These are phyloP conservation scores for Quercus dentata DNA, from an alignment of 306 rosid genomes.

Conservation along the genomic window DNA sequence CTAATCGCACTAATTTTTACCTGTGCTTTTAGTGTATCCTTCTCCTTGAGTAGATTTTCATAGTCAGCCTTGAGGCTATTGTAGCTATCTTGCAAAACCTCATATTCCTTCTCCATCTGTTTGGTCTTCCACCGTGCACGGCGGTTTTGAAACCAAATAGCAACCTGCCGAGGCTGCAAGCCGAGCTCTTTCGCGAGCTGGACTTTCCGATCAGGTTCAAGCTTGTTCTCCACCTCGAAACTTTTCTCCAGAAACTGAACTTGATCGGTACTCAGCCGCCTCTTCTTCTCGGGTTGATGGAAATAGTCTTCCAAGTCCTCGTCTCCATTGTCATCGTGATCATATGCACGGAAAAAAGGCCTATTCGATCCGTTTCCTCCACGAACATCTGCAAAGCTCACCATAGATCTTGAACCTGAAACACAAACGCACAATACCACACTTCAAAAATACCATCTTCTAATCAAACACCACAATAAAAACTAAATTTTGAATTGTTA, in stretches of 20 bases:
- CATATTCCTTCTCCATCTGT: constrained; percentile 80
- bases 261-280: constrained; percentile 57
- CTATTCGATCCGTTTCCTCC: constrained; percentile 41
- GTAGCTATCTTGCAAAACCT: constrained; percentile 42
- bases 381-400: constrained; percentile 64
- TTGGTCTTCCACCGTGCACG: constrained; percentile 83
- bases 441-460: background rate
- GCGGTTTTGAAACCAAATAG: constrained; percentile 97
- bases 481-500: background rate
- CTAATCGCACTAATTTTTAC: constrained; percentile 20
- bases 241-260: constrained; percentile 87
- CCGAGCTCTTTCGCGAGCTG: constrained; percentile 74
- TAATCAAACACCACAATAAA: background rate
- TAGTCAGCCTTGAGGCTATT: constrained; percentile 51
- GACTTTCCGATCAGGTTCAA: constrained; percentile 73
- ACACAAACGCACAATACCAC: background rate
- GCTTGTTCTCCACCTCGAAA: constrained; percentile 83
- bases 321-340: constrained; percentile 52
- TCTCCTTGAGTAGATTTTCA: constrained; percentile 59
- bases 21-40: constrained; percentile 55
- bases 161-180: constrained; percentile 93
- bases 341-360: constrained; percentile 37
- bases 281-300: constrained; percentile 79
- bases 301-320: constrained; percentile 60
- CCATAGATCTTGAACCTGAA: constrained; percentile 69